Evolutionary conservation across 2,329 filamentous ascomycete species (phyloP).

Genomic region (Scytalidium sp.): DNA sequence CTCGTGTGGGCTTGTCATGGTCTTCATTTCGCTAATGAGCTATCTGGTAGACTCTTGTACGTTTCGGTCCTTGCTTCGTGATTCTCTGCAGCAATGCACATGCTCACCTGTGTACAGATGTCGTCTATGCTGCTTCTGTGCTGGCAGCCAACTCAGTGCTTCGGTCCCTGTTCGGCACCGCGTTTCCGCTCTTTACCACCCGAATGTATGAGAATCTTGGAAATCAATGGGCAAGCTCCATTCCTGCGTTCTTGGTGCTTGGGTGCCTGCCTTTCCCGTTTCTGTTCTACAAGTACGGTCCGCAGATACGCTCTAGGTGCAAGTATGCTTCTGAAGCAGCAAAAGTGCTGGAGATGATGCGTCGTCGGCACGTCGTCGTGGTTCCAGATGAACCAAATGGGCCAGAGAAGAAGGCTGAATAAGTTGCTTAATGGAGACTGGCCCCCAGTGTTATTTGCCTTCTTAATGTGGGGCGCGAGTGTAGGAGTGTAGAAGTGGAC

Average conservation of each 20-base stretch:
- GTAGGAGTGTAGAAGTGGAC: neutral
- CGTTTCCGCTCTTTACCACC: slow-evolving; percentile 70
- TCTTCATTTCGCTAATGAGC: slow-evolving; percentile 62
- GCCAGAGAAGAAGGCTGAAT: slow-evolving; percentile 15
- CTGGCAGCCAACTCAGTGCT: slow-evolving; percentile 70
- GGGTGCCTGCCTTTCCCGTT: slow-evolving; percentile 71
- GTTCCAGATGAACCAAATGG: slow-evolving; percentile 15
- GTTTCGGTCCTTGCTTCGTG: neutral
- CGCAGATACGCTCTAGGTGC: slow-evolving; percentile 59
- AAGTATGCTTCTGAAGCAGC: slow-evolving; percentile 69
- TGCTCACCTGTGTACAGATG: slow-evolving; percentile 38
- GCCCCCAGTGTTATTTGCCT: neutral
- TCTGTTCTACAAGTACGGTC: slow-evolving; percentile 72
- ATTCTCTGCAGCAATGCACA: neutral
- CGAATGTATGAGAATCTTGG: slow-evolving; percentile 50
- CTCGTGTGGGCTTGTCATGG: slow-evolving; percentile 48
- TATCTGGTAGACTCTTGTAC: slow-evolving; percentile 69
- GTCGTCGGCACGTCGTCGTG: slow-evolving; percentile 17
- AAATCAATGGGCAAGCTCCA: slow-evolving; percentile 70
- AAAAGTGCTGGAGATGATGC: slow-evolving; percentile 1
- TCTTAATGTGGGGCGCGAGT: neutral
- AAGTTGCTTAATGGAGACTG: slow-evolving; percentile 12
- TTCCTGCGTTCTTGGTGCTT: slow-evolving; percentile 71
- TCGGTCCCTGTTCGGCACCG: slow-evolving; percentile 67
- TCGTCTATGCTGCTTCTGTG: slow-evolving; percentile 72